Conservation (phyloP, 2,329 filamentous ascomycete species). For the Celoporthe dispersa region DNA sequence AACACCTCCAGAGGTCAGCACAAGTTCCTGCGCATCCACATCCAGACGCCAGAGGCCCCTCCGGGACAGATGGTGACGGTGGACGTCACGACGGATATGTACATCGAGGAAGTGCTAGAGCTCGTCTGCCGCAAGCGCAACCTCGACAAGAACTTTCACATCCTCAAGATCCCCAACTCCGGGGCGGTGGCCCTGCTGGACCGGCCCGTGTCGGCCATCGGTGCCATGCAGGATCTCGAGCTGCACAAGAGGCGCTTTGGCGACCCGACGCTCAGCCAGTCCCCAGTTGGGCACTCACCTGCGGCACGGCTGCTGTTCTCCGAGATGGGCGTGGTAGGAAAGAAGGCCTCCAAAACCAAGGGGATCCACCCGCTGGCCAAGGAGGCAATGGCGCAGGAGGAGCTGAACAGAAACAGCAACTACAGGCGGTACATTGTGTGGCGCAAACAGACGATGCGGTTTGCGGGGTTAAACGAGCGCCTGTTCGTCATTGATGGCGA, state of each 20-base stretch:
- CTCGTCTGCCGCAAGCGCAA: constrained; percentile 77
- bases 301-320: constrained; percentile 26
- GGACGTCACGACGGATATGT: constrained; percentile 80
- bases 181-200: constrained; percentile 77
- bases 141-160: constrained; percentile 78
- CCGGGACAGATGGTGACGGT: constrained; percentile 76
- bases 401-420: constrained; percentile 58
- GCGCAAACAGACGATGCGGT: constrained; percentile 81
- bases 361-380: constrained; percentile 70
- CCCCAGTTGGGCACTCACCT: constrained; percentile 27
- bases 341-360: constrained; percentile 59
- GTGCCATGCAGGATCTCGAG: constrained; percentile 75
- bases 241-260: constrained; percentile 74
- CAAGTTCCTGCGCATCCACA: constrained; percentile 73
- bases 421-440: constrained; percentile 81
- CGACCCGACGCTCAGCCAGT: constrained; percentile 29
- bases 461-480: constrained; percentile 75
- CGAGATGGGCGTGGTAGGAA: constrained; percentile 33
- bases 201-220: constrained; percentile 78
- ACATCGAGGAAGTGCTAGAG: constrained; percentile 81
- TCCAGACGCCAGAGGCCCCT: constrained; percentile 69
- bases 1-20: constrained; percentile 63
- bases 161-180: constrained; percentile 76
- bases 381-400: constrained; percentile 63
- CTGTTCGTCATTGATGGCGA: constrained; percentile 82